Base-by-base conservation (phyloP, 192 early-diverging fungal genomes). In the Backusella luteola region DNA sequence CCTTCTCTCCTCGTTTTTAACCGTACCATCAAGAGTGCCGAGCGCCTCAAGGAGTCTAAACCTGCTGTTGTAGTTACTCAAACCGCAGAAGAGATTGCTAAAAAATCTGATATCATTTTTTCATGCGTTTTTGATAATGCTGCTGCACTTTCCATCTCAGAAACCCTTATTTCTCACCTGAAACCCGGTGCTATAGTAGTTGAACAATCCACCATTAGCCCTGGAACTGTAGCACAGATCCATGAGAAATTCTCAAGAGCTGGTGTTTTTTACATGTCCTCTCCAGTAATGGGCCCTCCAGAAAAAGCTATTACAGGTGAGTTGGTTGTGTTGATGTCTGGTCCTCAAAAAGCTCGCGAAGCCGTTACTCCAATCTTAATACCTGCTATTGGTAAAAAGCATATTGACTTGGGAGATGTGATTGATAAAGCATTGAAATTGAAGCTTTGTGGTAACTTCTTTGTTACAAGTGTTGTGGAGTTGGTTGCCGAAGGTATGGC, bases 371-470 rank as follows among this genome's bases (percentile, higher is more conserved):
- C 82, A 2, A 80, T 85, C 21, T 82, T 91, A 26, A 71, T 76
- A 7, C 83, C 86, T 21, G 80, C 73, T 21, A 79, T 88, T 74
- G 85, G 88, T 23, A 85, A 81, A 26, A 79, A 73, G n/a, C 72
- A 79, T 0, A 84, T 94, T n/a, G 79, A 89, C 26, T 71, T 88
- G 35, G 89, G 89, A 5, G 84, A 90, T 67, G 23, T 26, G 34
- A 81, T 81, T 1, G 66, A 69, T 11, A 42, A 74, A 0, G 90
- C 87, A 1, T 80, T 85, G 3, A 76, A 76, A 1, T 87, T 90
- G 76, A 94, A 94, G 71, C 80, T 94, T 9, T 69, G 88, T 41
- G 91, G 91, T 67, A 94, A 94, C 71, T 94, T 89, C 53, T 86
- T 94, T 70, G 79, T 94, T 29, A 79, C 79, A 0, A 77, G 86